Evolutionary conservation across 352 stramenopile genomes (phyloP).

Genomic region (Globisporangium carolinianum): DNA sequence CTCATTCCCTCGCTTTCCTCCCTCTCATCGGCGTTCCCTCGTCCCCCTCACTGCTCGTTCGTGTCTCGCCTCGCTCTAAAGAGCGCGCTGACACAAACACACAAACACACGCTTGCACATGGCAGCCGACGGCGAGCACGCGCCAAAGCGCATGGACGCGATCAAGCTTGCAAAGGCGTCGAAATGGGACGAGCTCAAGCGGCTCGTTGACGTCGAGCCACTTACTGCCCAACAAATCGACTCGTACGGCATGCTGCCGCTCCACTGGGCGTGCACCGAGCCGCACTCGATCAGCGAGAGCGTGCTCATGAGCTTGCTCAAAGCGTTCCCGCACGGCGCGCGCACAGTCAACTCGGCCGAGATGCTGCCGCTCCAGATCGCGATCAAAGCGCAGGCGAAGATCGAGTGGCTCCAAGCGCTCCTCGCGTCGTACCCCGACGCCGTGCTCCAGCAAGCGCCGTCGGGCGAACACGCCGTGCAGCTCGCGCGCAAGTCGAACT

Average conservation of each 20-base stretch:
- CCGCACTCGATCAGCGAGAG: conserved; percentile 63
- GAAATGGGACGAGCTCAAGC: conserved; percentile 70
- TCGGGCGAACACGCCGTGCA: conserved; percentile 71
- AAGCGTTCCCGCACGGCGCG: conserved; percentile 66
- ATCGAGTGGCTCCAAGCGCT: conserved; percentile 85
- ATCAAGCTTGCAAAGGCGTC: conserved; percentile 82
- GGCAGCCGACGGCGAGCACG: conserved; percentile 16
- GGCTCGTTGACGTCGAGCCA: conserved; percentile 68
- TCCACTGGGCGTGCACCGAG: conserved; percentile 86
- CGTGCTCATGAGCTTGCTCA: conserved; percentile 72
- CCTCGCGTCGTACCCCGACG: conserved; percentile 75
- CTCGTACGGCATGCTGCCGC: conserved; percentile 83
- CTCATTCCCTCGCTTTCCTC: neutral
- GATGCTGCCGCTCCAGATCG: conserved; percentile 84
- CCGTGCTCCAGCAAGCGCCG: conserved; percentile 67
- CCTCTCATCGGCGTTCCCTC: neutral
- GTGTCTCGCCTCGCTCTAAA: neutral
- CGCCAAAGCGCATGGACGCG: conserved; percentile 65
- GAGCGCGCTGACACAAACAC: neutral
- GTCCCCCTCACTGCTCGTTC: too few relatives aligned
- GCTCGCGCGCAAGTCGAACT: conserved; percentile 49
- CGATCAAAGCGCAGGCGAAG: conserved; percentile 80
- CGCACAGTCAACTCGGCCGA: conserved; percentile 68
- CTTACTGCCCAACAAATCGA: conserved; percentile 65
- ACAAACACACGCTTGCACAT: neutral